Evolutionary conservation across 179 eudicot genomes (phyloP).

Genomic region (Nepenthes alata): DNA sequence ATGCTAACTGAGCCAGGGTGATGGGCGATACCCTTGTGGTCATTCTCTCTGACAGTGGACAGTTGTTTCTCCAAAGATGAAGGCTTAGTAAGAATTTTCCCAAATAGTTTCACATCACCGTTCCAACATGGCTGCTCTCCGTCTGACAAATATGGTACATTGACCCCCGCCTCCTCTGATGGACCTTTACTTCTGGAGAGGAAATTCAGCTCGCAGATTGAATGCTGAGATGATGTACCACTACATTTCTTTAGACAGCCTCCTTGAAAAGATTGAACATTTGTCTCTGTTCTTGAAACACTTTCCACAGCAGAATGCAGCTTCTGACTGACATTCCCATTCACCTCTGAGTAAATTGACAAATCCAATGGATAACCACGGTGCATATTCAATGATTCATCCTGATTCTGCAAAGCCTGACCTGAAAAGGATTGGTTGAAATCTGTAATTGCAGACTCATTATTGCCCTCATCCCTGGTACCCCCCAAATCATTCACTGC

Average conservation of each 20-base stretch:
- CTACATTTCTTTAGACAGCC: conserved; percentile 39
- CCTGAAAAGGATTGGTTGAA: neutral
- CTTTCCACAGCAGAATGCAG: neutral
- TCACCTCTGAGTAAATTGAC: conserved; percentile 11
- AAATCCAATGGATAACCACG: conserved; percentile 25
- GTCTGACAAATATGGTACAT: conserved; percentile 7
- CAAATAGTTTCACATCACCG: conserved; percentile 71
- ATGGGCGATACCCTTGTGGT: conserved; percentile 7
- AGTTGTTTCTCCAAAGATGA: conserved; percentile 14
- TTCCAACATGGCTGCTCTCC: conserved; percentile 31
- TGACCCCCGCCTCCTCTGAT: conserved; percentile 7
- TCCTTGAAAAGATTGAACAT: conserved; percentile 18
- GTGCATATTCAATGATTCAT: conserved; percentile 14
- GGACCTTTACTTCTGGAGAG: conserved; percentile 15
- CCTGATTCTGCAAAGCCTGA: conserved; percentile 3
- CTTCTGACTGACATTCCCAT: conserved; percentile 19
- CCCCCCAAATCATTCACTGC: conserved; percentile 2
- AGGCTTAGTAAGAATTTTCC: conserved; percentile 34
- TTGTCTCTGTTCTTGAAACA: conserved; percentile 12
- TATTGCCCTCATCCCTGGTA: conserved; percentile 13
- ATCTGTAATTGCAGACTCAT: conserved; percentile 7
- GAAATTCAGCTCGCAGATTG: conserved; percentile 23
- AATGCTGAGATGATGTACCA: conserved; percentile 14
- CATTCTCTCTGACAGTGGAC: conserved; percentile 1
- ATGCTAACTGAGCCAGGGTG: conserved; percentile 7